Conservation (phyloP, 306 rosid species). For the Corylus heterophylla region DNA sequence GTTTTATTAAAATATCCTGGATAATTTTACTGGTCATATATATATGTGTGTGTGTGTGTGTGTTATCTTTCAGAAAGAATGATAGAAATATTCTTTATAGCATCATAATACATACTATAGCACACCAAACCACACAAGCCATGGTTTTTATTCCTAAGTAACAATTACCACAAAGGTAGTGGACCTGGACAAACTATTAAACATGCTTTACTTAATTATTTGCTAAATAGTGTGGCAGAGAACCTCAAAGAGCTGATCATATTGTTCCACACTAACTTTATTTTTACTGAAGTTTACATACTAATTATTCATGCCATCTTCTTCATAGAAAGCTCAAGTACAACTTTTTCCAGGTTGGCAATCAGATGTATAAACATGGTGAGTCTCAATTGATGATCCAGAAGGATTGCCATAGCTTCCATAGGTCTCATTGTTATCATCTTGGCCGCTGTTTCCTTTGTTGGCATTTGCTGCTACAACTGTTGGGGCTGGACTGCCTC, state of each 20-base stretch:
- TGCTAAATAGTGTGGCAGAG: background rate
- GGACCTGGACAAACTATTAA: background rate
- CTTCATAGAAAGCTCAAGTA: background rate
- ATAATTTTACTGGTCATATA: too few relatives aligned
- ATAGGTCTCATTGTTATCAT: conserved; percentile 19
- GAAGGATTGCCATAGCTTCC: conserved; percentile 21
- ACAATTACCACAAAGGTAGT: background rate
- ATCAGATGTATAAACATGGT: conserved; percentile 7
- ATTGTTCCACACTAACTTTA: background rate
- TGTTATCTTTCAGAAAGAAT: too few relatives aligned
- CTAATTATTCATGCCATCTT: background rate
- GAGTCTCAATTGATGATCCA: conserved; percentile 20
- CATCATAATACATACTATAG: too few relatives aligned
- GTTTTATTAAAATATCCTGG: too few relatives aligned
- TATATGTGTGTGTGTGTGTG: too few relatives aligned
- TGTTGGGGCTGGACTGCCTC: background rate
- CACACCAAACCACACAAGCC: background rate
- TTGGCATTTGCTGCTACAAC: background rate
- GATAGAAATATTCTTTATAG: too few relatives aligned
- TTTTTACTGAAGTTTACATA: background rate
- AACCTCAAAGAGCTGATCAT: background rate
- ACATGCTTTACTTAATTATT: background rate
- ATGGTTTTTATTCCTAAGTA: background rate
- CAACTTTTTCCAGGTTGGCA: conserved; percentile 14
- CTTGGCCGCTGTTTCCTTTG: background rate